These are phyloP conservation scores for Camillea tinctor DNA, from an alignment of 2,329 filamentous ascomycete species.

Conservation along the genomic window DNA sequence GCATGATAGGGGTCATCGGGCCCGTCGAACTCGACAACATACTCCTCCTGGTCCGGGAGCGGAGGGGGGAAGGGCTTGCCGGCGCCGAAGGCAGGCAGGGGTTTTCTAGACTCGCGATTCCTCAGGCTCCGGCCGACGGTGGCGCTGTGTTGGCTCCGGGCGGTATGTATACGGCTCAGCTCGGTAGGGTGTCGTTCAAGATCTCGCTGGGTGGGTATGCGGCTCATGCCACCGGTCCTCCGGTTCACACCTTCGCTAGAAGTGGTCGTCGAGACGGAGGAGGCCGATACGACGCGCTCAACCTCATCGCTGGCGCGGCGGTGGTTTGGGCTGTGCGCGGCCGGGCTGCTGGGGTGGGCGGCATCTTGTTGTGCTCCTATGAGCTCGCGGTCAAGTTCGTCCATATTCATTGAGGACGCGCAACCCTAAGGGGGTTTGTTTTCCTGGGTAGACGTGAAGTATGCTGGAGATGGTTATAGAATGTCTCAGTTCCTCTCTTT, in stretches of 20 bases:
- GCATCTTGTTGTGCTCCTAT: constrained; percentile 47
- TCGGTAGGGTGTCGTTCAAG: constrained; percentile 69
- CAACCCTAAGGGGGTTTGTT: background rate
- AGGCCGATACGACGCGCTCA: constrained; percentile 57
- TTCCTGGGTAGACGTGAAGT: background rate
- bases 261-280: constrained; percentile 50
- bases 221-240: constrained; percentile 52
- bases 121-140: constrained; percentile 63
- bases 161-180: constrained; percentile 69
- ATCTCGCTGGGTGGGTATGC: constrained; percentile 63
- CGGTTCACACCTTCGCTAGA: constrained; percentile 37
- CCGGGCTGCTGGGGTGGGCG: constrained; percentile 46
- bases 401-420: constrained; percentile 33
- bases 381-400: constrained; percentile 55
- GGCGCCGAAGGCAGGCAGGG: constrained; percentile 67
- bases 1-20: constrained; percentile 80
- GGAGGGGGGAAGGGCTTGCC: constrained; percentile 73
- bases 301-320: constrained; percentile 52
- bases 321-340: constrained; percentile 25
- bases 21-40: constrained; percentile 83
- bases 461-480: background rate
- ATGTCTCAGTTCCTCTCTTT: background rate
- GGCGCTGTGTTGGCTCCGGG: constrained; percentile 65
- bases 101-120: constrained; percentile 52
- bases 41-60: constrained; percentile 69